These are phyloP conservation scores for Colletotrichum brevisporum DNA, from an alignment of 2,329 filamentous ascomycete species.

Conservation along the genomic window DNA sequence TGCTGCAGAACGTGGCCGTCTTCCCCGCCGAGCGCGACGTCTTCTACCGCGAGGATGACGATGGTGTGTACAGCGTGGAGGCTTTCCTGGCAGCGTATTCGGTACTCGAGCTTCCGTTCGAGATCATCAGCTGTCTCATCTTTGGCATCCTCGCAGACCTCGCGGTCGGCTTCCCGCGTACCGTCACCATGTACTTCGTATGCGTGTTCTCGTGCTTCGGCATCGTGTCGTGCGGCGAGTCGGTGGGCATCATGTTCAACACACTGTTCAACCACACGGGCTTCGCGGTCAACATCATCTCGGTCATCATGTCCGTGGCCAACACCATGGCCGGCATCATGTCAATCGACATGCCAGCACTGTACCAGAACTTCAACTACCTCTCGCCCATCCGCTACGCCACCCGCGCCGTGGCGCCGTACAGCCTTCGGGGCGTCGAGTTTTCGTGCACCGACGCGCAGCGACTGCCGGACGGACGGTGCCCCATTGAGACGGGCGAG, in stretches of 20 bases:
- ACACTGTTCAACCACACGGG: constrained; percentile 81
- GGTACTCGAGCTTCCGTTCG: constrained; percentile 79
- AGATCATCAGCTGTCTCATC: constrained; percentile 74
- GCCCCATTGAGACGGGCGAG: constrained; percentile 75
- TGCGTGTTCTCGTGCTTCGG: constrained; percentile 79
- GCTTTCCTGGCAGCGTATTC: constrained; percentile 81
- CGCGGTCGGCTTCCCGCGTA: constrained; percentile 75
- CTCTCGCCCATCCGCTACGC: constrained; percentile 80
- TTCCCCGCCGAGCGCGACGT: constrained; percentile 81
- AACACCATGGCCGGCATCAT: constrained; percentile 80
- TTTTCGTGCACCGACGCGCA: constrained; percentile 77
- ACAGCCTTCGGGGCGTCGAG: constrained; percentile 69
- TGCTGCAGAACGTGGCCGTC: constrained; percentile 84
- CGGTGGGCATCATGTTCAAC: constrained; percentile 84
- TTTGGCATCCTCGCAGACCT: constrained; percentile 76
- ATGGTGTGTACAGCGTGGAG: constrained; percentile 79
- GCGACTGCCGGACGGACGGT: constrained; percentile 70
- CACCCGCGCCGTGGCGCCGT: constrained; percentile 76
- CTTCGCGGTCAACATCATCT: constrained; percentile 82
- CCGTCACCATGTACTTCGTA: constrained; percentile 76
- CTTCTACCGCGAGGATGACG: constrained; percentile 83
- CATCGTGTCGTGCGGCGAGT: constrained; percentile 82
- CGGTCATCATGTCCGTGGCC: constrained; percentile 77
- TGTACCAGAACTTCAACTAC: constrained; percentile 79
- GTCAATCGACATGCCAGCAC: constrained; percentile 76